Conservation (phyloP, 768 basidiomycete genomes). For the Boletus rubroflammeus region DNA sequence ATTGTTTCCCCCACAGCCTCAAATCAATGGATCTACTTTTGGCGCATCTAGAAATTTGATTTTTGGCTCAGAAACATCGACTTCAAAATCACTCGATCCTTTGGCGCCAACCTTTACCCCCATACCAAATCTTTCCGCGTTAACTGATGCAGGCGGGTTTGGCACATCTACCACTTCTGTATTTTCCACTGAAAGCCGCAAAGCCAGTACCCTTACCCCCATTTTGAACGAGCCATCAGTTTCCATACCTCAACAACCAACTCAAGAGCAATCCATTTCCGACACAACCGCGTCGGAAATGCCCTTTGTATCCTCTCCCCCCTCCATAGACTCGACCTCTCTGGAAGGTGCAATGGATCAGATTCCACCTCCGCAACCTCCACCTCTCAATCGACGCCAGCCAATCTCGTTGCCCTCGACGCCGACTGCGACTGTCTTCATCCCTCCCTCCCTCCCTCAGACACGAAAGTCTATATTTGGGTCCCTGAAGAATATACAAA, state of each 20-base stretch:
- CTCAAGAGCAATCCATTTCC: not conserved
- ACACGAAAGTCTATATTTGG: conserved; percentile 20
- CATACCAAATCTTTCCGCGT: not conserved
- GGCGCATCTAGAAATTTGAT: not conserved
- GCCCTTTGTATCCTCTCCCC: conserved; percentile 15
- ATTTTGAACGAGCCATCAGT: not conserved
- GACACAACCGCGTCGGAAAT: not conserved
- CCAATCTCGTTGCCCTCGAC: conserved; percentile 35
- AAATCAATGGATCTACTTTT: not conserved
- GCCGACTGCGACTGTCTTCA: conserved; percentile 23
- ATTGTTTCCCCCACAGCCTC: not conserved
- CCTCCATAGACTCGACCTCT: conserved; percentile 8
- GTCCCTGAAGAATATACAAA: conserved; percentile 27
- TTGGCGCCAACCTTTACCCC: conserved; percentile 19
- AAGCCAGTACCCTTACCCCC: not conserved
- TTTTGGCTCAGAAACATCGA: not conserved
- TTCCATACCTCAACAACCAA: not conserved
- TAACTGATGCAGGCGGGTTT: not conserved
- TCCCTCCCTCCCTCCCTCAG: conserved; percentile 11
- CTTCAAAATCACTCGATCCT: conserved; percentile 16
- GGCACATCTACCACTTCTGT: not conserved
- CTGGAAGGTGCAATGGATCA: conserved; percentile 7
- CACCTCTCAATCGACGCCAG: conserved; percentile 25
- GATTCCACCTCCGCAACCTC: conserved; percentile 22
- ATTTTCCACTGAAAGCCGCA: not conserved